These are phyloP conservation scores for Fraxinus platypoda DNA, from an alignment of 305 asterid genomes.

Conservation along the genomic window DNA sequence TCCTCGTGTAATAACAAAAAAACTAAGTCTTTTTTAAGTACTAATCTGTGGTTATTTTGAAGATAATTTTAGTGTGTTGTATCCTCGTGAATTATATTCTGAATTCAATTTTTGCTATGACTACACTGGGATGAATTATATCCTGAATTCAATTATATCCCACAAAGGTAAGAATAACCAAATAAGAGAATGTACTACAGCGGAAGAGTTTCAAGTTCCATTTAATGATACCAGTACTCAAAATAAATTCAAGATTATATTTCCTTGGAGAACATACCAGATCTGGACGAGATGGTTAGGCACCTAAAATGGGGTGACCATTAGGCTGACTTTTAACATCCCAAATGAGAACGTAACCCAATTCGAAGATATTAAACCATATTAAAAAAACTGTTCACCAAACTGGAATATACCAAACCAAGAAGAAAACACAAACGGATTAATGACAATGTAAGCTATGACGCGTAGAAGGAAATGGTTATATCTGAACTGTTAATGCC, in stretches of 20 bases:
- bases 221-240: not conserved
- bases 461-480: not conserved
- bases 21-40: not conserved
- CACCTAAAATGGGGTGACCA: slow-evolving; percentile 82
- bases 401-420: slow-evolving; percentile 3
- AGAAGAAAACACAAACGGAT: slow-evolving; percentile 17
- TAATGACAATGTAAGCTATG: slow-evolving; percentile 8
- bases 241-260: no score
- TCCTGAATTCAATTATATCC: no score
- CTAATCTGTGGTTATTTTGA: no score
- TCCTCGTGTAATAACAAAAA: not conserved
- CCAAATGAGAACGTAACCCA: slow-evolving; percentile 82
- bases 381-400: slow-evolving; percentile 6
- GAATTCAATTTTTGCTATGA: no score
- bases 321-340: slow-evolving; percentile 81
- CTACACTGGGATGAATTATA: no score
- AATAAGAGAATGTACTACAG: not conserved
- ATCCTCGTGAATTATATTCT: no score
- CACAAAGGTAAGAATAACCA: not conserved
- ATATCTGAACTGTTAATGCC: slow-evolving; percentile 95
- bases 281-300: slow-evolving; percentile 82
- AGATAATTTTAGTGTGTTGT: no score
- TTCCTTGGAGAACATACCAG: no score
- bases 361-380: slow-evolving; percentile 22
- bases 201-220: slow-evolving; percentile 12